These are phyloP conservation scores for Symbiodinium natans DNA, from an alignment of 73 alveolate genomes.

Conservation along the genomic window DNA sequence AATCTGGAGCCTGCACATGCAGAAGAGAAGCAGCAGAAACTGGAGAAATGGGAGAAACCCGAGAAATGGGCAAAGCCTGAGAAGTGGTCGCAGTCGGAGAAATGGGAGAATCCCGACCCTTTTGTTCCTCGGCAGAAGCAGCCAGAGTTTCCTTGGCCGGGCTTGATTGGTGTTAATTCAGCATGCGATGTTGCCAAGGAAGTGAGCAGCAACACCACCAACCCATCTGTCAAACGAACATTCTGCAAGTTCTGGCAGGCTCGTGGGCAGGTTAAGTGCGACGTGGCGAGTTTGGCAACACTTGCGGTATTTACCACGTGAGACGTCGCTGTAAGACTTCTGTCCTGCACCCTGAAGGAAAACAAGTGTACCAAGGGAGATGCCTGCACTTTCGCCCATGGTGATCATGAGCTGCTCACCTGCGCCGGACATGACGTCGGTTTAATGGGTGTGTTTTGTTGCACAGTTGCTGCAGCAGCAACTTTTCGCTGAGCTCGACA, in stretches of 20 bases:
- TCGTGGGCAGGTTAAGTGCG: neutral
- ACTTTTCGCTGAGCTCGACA: neutral
- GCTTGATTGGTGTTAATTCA: neutral
- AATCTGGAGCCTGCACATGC: neutral
- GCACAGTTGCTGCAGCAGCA: neutral
- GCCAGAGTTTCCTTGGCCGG: neutral
- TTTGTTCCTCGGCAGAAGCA: too few relatives aligned
- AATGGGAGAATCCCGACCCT: too few relatives aligned
- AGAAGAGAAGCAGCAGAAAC: neutral
- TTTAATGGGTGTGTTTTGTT: neutral
- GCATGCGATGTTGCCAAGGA: neutral
- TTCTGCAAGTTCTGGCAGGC: conserved; percentile 88
- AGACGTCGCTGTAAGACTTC: neutral
- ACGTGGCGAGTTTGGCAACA: too few relatives aligned
- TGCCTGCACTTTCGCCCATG: conserved; percentile 86
- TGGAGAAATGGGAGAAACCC: neutral
- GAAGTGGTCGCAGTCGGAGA: too few relatives aligned
- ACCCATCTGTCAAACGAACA: conserved; percentile 36
- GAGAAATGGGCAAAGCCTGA: neutral
- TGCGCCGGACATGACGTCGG: neutral
- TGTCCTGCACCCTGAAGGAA: conserved; percentile 4
- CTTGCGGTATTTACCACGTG: neutral
- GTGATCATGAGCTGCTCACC: conserved; percentile 50
- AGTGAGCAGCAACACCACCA: neutral
- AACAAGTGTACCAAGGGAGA: conserved; percentile 92